Conservation (phyloP, 73 alveolate species). For the Loxodes magnus region DNA sequence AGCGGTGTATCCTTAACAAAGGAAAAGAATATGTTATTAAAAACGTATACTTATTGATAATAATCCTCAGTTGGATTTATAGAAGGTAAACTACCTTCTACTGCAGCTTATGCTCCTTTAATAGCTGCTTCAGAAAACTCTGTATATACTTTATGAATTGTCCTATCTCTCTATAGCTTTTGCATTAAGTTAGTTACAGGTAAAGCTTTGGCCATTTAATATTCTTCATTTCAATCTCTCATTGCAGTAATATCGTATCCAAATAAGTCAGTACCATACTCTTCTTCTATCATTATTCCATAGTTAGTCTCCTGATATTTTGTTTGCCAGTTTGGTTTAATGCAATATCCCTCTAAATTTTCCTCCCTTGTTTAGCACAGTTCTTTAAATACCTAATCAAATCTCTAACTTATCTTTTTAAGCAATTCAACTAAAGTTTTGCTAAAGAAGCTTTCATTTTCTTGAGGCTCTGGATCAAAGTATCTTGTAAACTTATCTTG, state of each 20-base stretch:
- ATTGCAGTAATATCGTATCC: conserved; percentile 62
- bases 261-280: conserved; percentile 22
- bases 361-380: conserved; percentile 6
- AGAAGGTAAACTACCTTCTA: conserved; percentile 52
- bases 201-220: conserved; percentile 54
- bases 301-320: conserved; percentile 14
- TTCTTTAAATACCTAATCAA: conserved; percentile 8
- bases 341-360: too few relatives aligned
- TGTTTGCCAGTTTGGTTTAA: conserved; percentile 26
- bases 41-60: conserved; percentile 63
- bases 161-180: conserved; percentile 71
- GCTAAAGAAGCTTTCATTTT: conserved; percentile 23
- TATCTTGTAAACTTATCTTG: conserved; percentile 18
- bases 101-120: conserved; percentile 74
- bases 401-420: conserved; percentile 19
- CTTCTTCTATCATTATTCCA: conserved; percentile 32
- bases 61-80: conserved; percentile 79
- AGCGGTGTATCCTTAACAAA: conserved; percentile 78
- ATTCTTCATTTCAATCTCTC: conserved; percentile 89
- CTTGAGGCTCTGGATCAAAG: conserved; percentile 45
- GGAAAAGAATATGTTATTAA: conserved; percentile 68
- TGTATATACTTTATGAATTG: conserved; percentile 56
- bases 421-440: conserved; percentile 31
- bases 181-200: conserved; percentile 45
- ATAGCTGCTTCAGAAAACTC: conserved; percentile 83